These are phyloP conservation scores for Pseudogymnoascus sp. DNA, from an alignment of 2,329 filamentous ascomycete genomes.

Conservation along the genomic window DNA sequence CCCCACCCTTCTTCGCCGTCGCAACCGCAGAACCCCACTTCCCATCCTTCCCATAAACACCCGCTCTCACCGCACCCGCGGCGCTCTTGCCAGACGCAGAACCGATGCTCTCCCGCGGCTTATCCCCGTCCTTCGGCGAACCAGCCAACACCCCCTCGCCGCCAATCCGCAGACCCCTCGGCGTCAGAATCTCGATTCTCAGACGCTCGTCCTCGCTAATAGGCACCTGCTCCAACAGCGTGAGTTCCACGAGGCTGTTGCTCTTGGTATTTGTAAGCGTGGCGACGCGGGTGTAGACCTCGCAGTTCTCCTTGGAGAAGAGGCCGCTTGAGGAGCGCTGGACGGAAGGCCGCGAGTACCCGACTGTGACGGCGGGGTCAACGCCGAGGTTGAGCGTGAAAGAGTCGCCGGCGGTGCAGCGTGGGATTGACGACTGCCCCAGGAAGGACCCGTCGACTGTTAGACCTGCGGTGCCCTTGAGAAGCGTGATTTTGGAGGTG, in stretches of 20 bases:
- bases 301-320: constrained; percentile 46
- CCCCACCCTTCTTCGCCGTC: constrained; percentile 47
- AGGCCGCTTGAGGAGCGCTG: constrained; percentile 43
- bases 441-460: constrained; percentile 58
- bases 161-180: constrained; percentile 38
- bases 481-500: constrained; percentile 46
- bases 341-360: constrained; percentile 49
- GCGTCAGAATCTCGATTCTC: constrained; percentile 42
- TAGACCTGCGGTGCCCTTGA: constrained; percentile 47
- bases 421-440: constrained; percentile 47
- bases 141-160: constrained; percentile 35
- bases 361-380: constrained; percentile 48
- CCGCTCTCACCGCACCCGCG: constrained; percentile 16
- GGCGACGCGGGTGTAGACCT: constrained; percentile 42
- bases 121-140: constrained; percentile 11
- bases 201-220: constrained; percentile 54
- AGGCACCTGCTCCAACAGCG: constrained; percentile 53
- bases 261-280: constrained; percentile 45
- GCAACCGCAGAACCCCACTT: constrained; percentile 49
- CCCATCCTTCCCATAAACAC: constrained; percentile 23
- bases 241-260: constrained; percentile 35
- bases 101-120: background rate
- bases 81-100: constrained; percentile 14
- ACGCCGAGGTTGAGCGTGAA: constrained; percentile 51
- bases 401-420: constrained; percentile 46